phyloP scores from a whole-genome alignment of 345 rosid species.

The Ceriops decandra region DNA sequence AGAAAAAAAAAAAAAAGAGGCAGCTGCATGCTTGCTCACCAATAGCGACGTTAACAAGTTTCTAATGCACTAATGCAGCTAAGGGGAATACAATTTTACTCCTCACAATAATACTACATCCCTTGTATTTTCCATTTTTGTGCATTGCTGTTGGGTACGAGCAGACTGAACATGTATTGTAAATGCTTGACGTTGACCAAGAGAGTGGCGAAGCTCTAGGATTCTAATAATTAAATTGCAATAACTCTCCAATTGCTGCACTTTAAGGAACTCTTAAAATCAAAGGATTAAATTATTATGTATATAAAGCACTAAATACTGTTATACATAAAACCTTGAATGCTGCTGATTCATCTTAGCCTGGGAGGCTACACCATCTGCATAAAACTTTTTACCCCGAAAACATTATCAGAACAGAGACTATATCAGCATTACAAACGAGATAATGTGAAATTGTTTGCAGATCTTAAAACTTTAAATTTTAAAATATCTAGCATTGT shows the following conservation, averaged over 20 bases:
- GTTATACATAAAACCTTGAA: constrained; percentile 12
- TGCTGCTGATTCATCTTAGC: constrained; percentile 41
- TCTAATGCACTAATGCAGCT: too few relatives aligned
- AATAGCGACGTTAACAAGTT: too few relatives aligned
- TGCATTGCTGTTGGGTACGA: too few relatives aligned
- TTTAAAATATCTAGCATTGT: too few relatives aligned
- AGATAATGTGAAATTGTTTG: too few relatives aligned
- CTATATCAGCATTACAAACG: too few relatives aligned
- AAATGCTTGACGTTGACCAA: not conserved
- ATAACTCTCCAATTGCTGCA: not conserved
- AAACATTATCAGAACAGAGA: not conserved
- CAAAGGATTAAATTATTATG: too few relatives aligned
- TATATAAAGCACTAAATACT: too few relatives aligned
- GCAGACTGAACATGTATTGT: not conserved
- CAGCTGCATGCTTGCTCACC: too few relatives aligned
- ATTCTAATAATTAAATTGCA: not conserved
- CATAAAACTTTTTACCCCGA: not conserved
- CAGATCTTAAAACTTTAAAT: too few relatives aligned
- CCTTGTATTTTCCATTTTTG: not conserved
- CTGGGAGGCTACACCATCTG: constrained; percentile 38
- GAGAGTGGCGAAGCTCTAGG: not conserved
- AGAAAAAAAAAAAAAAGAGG: too few relatives aligned
- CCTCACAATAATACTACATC: too few relatives aligned
- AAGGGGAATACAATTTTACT: not conserved
- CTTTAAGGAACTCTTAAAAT: not conserved